Evolutionary conservation across 208 protist species (phyloP).

Genomic region (Trypanosoma conorhini): DNA sequence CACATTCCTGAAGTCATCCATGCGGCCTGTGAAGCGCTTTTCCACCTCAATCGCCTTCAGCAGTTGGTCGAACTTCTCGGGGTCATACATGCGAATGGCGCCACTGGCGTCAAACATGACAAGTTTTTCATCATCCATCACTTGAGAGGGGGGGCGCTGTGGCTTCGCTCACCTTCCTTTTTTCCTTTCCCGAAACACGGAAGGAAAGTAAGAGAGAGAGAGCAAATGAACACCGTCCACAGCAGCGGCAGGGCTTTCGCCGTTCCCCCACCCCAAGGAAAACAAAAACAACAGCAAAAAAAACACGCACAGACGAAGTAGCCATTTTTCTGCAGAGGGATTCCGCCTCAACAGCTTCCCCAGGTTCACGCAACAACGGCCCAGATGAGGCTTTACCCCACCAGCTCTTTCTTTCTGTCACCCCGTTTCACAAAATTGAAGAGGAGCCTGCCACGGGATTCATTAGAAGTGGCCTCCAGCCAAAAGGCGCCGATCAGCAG

Average conservation of each 20-base stretch:
- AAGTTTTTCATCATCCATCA: constrained; percentile 83
- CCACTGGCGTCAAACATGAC: constrained; percentile 91
- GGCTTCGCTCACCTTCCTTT: neutral
- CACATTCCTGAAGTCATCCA: constrained; percentile 84
- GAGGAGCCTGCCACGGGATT: neutral
- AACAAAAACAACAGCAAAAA: too few species aligned
- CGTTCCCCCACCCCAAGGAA: neutral
- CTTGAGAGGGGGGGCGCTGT: neutral
- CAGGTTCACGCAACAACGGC: neutral
- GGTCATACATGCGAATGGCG: constrained; percentile 90
- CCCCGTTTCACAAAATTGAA: neutral
- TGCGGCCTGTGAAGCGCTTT: constrained; percentile 70
- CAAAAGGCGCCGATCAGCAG: neutral
- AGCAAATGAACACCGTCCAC: neutral
- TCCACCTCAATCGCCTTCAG: constrained; percentile 74
- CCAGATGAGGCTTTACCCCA: constrained; percentile 2
- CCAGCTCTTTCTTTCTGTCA: neutral
- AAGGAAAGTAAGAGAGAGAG: neutral
- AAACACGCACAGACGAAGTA: too few species aligned
- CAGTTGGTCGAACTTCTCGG: constrained; percentile 88
- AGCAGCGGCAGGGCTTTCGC: neutral
- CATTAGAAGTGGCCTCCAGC: neutral
- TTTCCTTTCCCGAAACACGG: constrained; percentile 1
- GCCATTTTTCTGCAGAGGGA: too few species aligned
- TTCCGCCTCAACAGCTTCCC: neutral